Conservation (phyloP, 305 asterid species). For the Withania somnifera region DNA sequence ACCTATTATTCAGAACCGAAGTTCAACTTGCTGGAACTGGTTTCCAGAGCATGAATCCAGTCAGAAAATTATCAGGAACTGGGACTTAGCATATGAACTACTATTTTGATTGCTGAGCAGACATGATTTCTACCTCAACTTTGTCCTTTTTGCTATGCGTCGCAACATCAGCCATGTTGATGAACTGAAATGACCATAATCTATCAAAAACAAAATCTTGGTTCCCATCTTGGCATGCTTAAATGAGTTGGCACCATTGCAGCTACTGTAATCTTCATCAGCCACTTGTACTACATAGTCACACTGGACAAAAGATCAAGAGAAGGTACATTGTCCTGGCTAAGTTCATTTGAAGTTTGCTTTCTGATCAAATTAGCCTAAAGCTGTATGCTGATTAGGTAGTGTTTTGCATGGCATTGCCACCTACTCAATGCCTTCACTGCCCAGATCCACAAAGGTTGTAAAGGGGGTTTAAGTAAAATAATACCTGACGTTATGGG, state of each 20-base stretch:
- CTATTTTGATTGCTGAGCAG: background rate
- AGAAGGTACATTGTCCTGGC: background rate
- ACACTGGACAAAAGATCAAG: background rate
- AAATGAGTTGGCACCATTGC: background rate
- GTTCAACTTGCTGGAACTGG: background rate
- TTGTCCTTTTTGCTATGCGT: background rate
- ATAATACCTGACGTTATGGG: background rate
- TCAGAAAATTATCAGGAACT: background rate
- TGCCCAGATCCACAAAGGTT: no score
- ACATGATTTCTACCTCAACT: background rate
- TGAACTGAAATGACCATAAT: background rate
- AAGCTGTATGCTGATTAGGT: no score
- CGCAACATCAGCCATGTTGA: background rate
- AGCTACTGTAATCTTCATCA: background rate
- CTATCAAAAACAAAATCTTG: background rate
- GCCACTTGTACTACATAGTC: background rate
- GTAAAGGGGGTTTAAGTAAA: no score
- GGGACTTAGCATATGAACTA: background rate
- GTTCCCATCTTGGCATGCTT: background rate
- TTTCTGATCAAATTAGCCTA: background rate
- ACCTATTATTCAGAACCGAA: background rate
- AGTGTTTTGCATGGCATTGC: no score
- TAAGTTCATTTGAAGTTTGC: background rate
- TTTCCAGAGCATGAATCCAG: background rate
- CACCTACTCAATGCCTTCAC: no score